Percentiles rank a stretch among this genome's conserved stretches.
These are phyloP conservation scores for Coemansia sp. DNA, from an alignment of 192 early-diverging fungal species.

Conservation along the genomic window DNA sequence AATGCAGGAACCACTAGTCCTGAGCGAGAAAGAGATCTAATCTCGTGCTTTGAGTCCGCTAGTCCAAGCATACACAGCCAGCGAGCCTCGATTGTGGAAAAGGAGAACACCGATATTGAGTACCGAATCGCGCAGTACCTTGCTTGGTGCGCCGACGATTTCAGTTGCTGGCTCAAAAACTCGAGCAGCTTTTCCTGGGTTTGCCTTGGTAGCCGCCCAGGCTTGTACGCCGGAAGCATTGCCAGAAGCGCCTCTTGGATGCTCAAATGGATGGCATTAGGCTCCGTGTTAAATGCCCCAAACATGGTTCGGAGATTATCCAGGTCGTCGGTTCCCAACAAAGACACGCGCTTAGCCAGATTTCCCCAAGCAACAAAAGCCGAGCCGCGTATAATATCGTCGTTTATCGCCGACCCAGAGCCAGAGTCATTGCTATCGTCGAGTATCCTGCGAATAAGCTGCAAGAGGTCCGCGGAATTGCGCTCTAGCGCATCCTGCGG, in stretches of 20 bases:
- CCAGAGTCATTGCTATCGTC: slow-evolving; percentile 4
- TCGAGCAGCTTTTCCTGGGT: slow-evolving; percentile 35
- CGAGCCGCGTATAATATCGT: slow-evolving; percentile 70
- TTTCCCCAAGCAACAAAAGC: slow-evolving; percentile 83
- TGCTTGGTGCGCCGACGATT: slow-evolving; percentile 10
- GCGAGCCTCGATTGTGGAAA: slow-evolving; percentile 56
- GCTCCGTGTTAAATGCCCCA: slow-evolving; percentile 54
- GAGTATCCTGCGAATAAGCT: slow-evolving; percentile 61
- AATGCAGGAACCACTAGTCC: slow-evolving; percentile 21
- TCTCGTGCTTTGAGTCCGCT: slow-evolving; percentile 30
- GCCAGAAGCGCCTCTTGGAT: slow-evolving; percentile 80
- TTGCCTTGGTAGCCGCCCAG: slow-evolving; percentile 11
- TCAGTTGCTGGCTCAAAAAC: slow-evolving; percentile 57
- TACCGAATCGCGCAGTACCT: slow-evolving; percentile 54
- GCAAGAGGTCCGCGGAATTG: slow-evolving; percentile 65
- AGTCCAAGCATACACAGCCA: slow-evolving; percentile 62
- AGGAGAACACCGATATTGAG: slow-evolving; percentile 59
- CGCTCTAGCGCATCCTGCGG: slow-evolving; percentile 53
- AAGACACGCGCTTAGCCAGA: slow-evolving; percentile 70
- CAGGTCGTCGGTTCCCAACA: slow-evolving; percentile 61
- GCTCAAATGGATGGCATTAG: slow-evolving; percentile 64
- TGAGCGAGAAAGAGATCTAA: slow-evolving; percentile 22
- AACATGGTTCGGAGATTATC: slow-evolving; percentile 67
- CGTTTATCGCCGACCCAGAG: slow-evolving; percentile 34
- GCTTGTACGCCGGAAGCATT: slow-evolving; percentile 67